Evolutionary conservation across 108 stramenopile species (phyloP).

Genomic region (Schizochytrium sp.): DNA sequence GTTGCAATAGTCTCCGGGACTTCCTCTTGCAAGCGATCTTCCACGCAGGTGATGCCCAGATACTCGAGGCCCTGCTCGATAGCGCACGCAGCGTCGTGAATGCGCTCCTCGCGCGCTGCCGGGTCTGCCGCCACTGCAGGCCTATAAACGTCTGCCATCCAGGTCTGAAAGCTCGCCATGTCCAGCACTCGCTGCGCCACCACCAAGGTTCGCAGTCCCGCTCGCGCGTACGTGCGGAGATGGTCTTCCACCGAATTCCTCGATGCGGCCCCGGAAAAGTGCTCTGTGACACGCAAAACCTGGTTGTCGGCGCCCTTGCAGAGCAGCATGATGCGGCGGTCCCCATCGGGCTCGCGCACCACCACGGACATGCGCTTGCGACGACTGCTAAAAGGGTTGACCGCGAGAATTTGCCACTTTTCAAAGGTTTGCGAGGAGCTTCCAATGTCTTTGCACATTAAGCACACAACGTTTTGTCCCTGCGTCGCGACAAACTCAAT

Average conservation of each 20-base stretch:
- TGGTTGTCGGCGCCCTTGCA: conserved; percentile 53
- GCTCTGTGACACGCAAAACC: conserved; percentile 15
- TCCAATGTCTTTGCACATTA: not conserved
- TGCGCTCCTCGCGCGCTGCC: conserved; percentile 42
- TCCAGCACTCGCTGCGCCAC: conserved; percentile 71
- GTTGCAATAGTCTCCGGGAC: conserved; percentile 85
- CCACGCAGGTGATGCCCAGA: conserved; percentile 90
- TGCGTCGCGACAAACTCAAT: not conserved
- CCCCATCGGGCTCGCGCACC: conserved; percentile 1
- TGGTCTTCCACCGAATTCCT: conserved; percentile 1
- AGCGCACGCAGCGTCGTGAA: conserved; percentile 61
- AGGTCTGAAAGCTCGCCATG: conserved; percentile 56
- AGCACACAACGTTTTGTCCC: not conserved
- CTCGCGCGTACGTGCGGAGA: conserved; percentile 61
- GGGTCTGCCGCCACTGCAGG: conserved; percentile 37
- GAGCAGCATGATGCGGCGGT: conserved; percentile 24
- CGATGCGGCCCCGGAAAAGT: not conserved
- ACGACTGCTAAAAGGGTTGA: not conserved
- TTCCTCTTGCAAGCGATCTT: conserved; percentile 90
- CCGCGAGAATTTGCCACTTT: not conserved
- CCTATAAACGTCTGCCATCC: conserved; percentile 39
- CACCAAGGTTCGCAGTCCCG: conserved; percentile 87
- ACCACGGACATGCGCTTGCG: conserved; percentile 55
- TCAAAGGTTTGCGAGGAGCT: not conserved
- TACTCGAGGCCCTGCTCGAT: conserved; percentile 76